phyloP scores from a whole-genome alignment of 768 basidiomycete genomes.

The Dentipellis fragilis region DNA sequence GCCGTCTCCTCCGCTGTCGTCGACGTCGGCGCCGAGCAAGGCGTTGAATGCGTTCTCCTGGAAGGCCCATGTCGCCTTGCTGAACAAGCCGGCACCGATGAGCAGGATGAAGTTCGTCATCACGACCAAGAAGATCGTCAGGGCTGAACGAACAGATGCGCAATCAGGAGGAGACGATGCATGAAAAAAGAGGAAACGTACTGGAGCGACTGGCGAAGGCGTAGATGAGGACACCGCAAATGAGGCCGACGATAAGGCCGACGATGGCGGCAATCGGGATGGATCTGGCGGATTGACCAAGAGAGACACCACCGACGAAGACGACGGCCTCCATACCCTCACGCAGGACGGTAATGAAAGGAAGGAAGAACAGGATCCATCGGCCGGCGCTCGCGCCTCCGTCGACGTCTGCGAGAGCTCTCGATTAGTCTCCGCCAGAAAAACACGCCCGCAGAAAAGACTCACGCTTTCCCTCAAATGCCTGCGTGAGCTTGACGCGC shows the following conservation, averaged over 20 bases:
- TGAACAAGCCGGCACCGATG: slow-evolving; percentile 91
- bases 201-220: slow-evolving; percentile 66
- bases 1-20: slow-evolving; percentile 59
- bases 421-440: neutral
- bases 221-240: slow-evolving; percentile 72
- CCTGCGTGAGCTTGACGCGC: slow-evolving; percentile 76
- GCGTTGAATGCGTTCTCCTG: slow-evolving; percentile 55
- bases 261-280: slow-evolving; percentile 88
- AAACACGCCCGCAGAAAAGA: neutral
- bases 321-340: slow-evolving; percentile 93
- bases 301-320: slow-evolving; percentile 89
- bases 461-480: slow-evolving; percentile 57
- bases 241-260: slow-evolving; percentile 69
- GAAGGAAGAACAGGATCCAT: slow-evolving; percentile 86
- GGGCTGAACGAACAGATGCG: slow-evolving; percentile 31
- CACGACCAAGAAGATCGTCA: slow-evolving; percentile 79
- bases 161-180: neutral
- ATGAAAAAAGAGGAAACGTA: slow-evolving; percentile 22
- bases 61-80: slow-evolving; percentile 65
- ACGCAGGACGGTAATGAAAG: slow-evolving; percentile 84
- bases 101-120: slow-evolving; percentile 91
- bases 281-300: slow-evolving; percentile 69
- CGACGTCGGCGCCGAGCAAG: slow-evolving; percentile 66
- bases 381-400: slow-evolving; percentile 46
- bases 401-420: slow-evolving; percentile 29